Base-by-base conservation (phyloP, 2,329 filamentous ascomycete species). In the Colletotrichum siamense region DNA sequence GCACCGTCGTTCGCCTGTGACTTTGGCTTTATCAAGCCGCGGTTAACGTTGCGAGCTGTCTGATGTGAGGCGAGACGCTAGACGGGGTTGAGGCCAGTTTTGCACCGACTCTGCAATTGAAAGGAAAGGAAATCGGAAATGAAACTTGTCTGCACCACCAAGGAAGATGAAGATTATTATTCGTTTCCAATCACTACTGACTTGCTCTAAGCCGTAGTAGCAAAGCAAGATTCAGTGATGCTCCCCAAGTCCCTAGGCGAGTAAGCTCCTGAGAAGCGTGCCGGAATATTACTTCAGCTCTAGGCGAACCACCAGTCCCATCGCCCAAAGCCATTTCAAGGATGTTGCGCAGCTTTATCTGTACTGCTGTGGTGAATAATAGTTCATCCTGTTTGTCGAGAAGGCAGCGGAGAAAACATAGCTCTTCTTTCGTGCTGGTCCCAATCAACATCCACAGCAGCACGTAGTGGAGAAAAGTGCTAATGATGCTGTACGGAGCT, bases 171-270 rank as follows among this genome's bases (percentile, higher is more conserved):
- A 49, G 16, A 9, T 10, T 18, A 49, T 9, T n/a, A n/a, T 26
- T 15, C 12, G 28, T 28, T 36, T 16, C 62, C 13, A 6, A 44
- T 28, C 3, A 2, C n/a, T 18, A 28, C 18, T n/a, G 22, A 24
- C 15, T 18, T 3, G 67, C 67, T 34, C 68, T 44, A 0, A 66
- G n/a, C 49, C 62, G 34, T 8, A 66, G 61, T 4, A 75, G 22
- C 22, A 59, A 28, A 2, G 72, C 72, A 24, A 75, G 26, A 12
- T 71, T 75, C 2, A 71, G 26, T 8, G 67, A 65, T 12, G 68
- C 49, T 3, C 72, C 72, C 67, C 59, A 75, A n/a, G 68, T 75
- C 7, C 72, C 72, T 26, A 75, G 49, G 8, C 30, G 59, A 18
- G 36, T 52, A 3, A 71, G 44, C n/a, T 36, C 59, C 34, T 65